These are phyloP conservation scores for Begonia masoniana DNA, from an alignment of 306 rosid genomes.

Conservation along the genomic window DNA sequence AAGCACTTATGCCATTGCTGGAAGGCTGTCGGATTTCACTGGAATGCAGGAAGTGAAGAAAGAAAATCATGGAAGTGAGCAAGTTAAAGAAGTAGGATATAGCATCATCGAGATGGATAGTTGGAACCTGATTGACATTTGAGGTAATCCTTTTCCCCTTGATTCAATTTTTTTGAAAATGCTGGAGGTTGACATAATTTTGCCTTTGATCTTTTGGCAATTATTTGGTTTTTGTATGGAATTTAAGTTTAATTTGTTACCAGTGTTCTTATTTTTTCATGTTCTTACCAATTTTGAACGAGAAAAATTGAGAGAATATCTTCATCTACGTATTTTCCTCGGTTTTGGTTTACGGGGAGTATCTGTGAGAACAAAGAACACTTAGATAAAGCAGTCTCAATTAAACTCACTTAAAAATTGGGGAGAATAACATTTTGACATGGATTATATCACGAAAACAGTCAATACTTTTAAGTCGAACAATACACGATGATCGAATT, in stretches of 20 bases:
- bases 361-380: no score
- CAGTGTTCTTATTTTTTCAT: no score
- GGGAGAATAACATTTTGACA: background rate
- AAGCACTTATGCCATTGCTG: conserved; percentile 49
- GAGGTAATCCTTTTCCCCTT: no score
- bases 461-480: background rate
- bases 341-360: background rate
- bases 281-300: no score
- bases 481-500: background rate
- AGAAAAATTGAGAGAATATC: no score
- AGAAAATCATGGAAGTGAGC: conserved; percentile 14
- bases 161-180: no score
- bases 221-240: no score
- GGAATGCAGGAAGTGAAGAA: conserved; percentile 23
- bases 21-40: conserved; percentile 40
- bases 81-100: conserved; percentile 33
- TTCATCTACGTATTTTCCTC: no score
- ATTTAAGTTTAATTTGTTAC: no score
- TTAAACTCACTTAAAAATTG: background rate
- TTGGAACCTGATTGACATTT: background rate
- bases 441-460: background rate
- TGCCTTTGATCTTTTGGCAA: no score
- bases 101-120: conserved; percentile 44
- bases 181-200: no score
- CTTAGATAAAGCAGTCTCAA: background rate